Base-by-base conservation (phyloP, 139 green algal genomes). In the Picochlorum costavermella region DNA sequence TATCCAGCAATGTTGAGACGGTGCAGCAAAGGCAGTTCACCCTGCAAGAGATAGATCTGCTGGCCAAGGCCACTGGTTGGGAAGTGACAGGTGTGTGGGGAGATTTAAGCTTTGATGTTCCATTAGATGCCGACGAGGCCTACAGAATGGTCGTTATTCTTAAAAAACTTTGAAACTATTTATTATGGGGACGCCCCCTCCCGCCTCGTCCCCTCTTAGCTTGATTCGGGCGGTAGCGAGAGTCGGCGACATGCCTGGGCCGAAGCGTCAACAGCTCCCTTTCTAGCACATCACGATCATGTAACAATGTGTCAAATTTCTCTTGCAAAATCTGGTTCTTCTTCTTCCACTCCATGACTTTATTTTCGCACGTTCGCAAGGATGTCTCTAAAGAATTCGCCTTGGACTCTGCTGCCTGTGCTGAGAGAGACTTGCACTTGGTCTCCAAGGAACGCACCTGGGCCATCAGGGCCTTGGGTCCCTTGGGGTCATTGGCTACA, bases 21-120 rank as follows among this genome's bases (percentile, higher is more conserved):
- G 70, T 76, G 28, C 46, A 46, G 17, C 64, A 72, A 56, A 46
- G 70, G 6, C 57, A 65, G 46, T 76, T 65, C 23, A 68, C 70
- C 4, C 48, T 76, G 29, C 53, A 64, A 40, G 70, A 76, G 29
- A 58, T 76, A 4, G 56, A 73, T 44, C 33, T 76, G 16, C 48
- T 76, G 56, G 70, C 28, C 2, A 17, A 64, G 25, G 57, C 26
- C 4, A 31, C 48, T 16, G 64, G 70, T 23, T 68, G 61, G 11
- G 33, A 62, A 50, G 64, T 76, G 28, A 8, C 11, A 5, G 50
- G 61, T 10, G 70, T 65, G 28, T 57, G 62, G 28, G 70, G 70
- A 6, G 63, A 76, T 36, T 68, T 76, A 44, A 58, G 67, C 33
- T 56, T 20, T 1, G 20, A 40, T 17, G 33, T 72, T 29, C 28